Evolutionary conservation across 2,329 filamentous ascomycete genomes (phyloP).

Genomic region (Alternaria arborescens): DNA sequence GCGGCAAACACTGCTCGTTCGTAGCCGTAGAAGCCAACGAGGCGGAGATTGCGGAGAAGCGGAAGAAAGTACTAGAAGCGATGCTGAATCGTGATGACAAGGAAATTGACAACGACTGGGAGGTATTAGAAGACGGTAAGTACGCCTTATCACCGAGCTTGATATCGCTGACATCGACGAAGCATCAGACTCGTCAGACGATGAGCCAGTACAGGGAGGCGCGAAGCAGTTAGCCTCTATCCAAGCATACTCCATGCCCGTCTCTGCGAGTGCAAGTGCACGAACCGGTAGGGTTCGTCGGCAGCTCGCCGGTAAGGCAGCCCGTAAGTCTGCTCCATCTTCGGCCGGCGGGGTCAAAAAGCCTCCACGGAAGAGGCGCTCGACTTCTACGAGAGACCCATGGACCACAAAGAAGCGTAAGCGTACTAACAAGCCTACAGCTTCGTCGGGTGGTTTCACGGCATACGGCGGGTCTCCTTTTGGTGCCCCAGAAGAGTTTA

Average conservation of each 20-base stretch:
- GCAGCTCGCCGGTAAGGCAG: neutral
- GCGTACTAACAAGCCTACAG: neutral
- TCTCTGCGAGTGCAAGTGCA: neutral
- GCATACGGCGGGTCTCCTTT: neutral
- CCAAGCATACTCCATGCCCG: neutral
- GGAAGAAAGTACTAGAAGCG: neutral
- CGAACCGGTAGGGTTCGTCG: neutral
- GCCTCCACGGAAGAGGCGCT: neutral
- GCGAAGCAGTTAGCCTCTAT: neutral
- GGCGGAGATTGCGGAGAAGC: neutral
- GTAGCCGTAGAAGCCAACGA: conserved; percentile 13
- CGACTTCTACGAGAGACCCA: neutral
- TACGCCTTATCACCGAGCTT: neutral
- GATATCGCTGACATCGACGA: neutral
- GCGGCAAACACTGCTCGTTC: conserved; percentile 12
- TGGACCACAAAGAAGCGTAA: conserved; percentile 1
- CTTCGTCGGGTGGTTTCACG: neutral
- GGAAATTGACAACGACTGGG: conserved; percentile 4
- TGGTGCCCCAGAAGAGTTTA: no score
- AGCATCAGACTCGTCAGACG: no score
- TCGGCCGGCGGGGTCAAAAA: neutral
- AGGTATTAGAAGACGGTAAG: neutral
- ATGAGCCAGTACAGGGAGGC: no score
- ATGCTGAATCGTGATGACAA: neutral
- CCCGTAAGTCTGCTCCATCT: conserved; percentile 2